Percentiles rank a stretch among this genome's conserved stretches.
phyloP scores from a whole-genome alignment of 2,329 filamentous ascomycete species.

The Xylariaceae sp. region DNA sequence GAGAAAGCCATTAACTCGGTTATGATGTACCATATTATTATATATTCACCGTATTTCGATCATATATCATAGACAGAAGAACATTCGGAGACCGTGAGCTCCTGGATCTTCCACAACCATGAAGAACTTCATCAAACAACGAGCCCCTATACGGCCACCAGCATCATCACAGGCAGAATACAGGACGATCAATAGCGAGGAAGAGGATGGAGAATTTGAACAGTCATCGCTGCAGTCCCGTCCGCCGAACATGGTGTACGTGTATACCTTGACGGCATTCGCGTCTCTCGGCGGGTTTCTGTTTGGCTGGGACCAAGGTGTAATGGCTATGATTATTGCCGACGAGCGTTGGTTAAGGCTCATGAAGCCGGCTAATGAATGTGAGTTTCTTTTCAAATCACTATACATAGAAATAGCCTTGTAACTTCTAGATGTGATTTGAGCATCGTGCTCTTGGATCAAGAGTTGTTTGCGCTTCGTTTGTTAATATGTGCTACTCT shows the following conservation, averaged over 20 bases:
- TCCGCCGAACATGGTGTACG: constrained; percentile 26
- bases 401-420: not conserved
- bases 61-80: too few species aligned
- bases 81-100: too few species aligned
- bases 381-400: constrained; percentile 10
- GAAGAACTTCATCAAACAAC: constrained; percentile 26
- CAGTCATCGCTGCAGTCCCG: constrained; percentile 6
- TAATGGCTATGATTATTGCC: constrained; percentile 32
- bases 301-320: constrained; percentile 31
- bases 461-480: not conserved
- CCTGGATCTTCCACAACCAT: too few species aligned
- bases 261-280: constrained; percentile 29
- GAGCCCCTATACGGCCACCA: constrained; percentile 22
- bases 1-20: too few species aligned
- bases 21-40: too few species aligned
- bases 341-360: constrained; percentile 28
- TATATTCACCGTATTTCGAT: too few species aligned
- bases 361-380: constrained; percentile 29
- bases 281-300: constrained; percentile 29
- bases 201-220: not conserved
- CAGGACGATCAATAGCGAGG: constrained; percentile 1
- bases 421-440: not conserved
- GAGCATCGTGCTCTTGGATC: too few species aligned
- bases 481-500: not conserved
- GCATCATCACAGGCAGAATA: constrained; percentile 4